A percentile compares a stretch with the other conserved stretches of the same genome.
Evolutionary conservation across 805 yeast species (phyloP).

Genomic region (Saccharomycopsis sp.): DNA sequence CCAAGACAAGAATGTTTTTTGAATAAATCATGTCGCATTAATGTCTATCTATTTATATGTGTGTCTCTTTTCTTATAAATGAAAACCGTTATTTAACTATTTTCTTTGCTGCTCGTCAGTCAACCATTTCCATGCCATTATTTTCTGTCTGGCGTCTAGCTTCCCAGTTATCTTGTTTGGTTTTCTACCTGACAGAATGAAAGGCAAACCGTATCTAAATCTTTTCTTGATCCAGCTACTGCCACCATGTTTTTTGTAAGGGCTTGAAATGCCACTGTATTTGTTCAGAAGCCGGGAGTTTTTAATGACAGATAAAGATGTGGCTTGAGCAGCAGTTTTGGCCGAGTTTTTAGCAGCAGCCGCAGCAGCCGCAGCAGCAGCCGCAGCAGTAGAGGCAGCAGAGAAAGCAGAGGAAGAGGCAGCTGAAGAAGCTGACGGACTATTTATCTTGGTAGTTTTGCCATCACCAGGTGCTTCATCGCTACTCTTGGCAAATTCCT

Average conservation of each 20-base stretch:
- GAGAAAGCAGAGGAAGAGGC: not conserved
- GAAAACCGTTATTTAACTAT: too few relatives aligned
- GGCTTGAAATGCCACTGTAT: not conserved
- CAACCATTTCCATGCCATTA: constrained; percentile 19
- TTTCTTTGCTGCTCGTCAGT: constrained; percentile 8
- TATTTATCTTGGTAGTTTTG: too few relatives aligned
- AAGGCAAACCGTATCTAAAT: not conserved
- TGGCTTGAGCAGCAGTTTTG: not conserved
- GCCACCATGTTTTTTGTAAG: not conserved
- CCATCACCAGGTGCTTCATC: too few relatives aligned
- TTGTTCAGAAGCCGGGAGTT: not conserved
- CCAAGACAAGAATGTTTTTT: constrained; percentile 81
- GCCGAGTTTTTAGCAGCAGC: too few relatives aligned
- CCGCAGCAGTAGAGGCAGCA: too few relatives aligned
- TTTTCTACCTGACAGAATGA: not conserved
- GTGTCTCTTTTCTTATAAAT: too few relatives aligned
- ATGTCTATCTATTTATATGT: too few relatives aligned
- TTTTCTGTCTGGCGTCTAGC: constrained; percentile 12
- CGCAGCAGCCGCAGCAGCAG: too few relatives aligned
- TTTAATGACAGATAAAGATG: too few relatives aligned
- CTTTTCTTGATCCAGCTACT: not conserved
- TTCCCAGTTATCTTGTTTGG: not conserved
- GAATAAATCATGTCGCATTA: too few relatives aligned
- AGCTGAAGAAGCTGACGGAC: not conserved
- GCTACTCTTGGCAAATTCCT: too few relatives aligned